Percentiles rank a stretch among this genome's conserved stretches.
Evolutionary conservation across 352 stramenopile species (phyloP).

Genomic region (Phytophthora macrochlamydospora): DNA sequence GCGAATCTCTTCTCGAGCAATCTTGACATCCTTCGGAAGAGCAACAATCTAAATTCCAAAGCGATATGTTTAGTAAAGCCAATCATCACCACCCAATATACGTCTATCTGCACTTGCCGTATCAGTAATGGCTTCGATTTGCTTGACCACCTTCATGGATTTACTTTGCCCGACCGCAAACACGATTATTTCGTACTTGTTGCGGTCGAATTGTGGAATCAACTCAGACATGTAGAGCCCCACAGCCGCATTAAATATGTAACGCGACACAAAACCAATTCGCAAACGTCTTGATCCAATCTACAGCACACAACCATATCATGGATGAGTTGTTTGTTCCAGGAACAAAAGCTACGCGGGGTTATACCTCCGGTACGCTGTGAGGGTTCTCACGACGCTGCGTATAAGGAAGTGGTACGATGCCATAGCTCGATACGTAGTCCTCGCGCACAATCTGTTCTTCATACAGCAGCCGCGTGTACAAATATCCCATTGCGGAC

Average conservation of each 20-base stretch:
- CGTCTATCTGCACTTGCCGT: slow-evolving; percentile 12
- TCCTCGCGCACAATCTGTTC: slow-evolving; percentile 39
- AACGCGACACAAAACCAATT: slow-evolving; percentile 72
- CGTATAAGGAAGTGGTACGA: slow-evolving; percentile 44
- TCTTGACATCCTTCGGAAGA: slow-evolving; percentile 53
- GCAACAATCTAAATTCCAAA: slow-evolving; percentile 43
- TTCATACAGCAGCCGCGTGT: slow-evolving; percentile 50
- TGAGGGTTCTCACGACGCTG: slow-evolving; percentile 17
- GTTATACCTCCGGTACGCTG: slow-evolving; percentile 19
- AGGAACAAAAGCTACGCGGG: too few relatives aligned
- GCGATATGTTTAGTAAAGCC: background rate
- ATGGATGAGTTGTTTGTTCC: too few relatives aligned
- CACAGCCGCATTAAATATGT: slow-evolving; percentile 56
- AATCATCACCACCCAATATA: background rate
- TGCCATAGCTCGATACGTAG: slow-evolving; percentile 53
- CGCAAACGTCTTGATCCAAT: slow-evolving; percentile 45
- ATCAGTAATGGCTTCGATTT: slow-evolving; percentile 61
- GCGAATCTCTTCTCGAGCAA: slow-evolving; percentile 54
- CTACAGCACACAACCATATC: slow-evolving; percentile 8
- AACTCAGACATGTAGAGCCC: slow-evolving; percentile 70
- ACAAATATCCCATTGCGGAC: slow-evolving; percentile 51
- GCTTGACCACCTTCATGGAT: slow-evolving; percentile 49
- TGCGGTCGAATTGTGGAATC: slow-evolving; percentile 52
- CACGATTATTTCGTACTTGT: slow-evolving; percentile 73
- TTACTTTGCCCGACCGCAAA: slow-evolving; percentile 70